These are phyloP conservation scores for Daedaleopsis sinensis DNA, from an alignment of 768 basidiomycete species.

Conservation along the genomic window DNA sequence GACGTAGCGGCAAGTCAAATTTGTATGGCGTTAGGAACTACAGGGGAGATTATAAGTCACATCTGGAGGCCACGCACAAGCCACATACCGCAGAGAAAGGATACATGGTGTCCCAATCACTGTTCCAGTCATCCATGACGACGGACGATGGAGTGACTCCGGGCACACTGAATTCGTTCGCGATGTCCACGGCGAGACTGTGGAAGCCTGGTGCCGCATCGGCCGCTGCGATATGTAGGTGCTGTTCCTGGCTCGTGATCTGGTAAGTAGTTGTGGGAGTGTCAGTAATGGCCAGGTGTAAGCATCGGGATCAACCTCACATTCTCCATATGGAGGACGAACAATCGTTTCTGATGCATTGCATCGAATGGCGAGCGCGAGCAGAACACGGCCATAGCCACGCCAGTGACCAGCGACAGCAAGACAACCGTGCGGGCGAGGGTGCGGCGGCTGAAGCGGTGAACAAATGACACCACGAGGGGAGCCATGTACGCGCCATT, in stretches of 20 bases:
- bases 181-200: conserved; percentile 61
- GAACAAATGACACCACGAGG: conserved; percentile 68
- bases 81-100: conserved; percentile 71
- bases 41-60: conserved; percentile 10
- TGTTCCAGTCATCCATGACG: conserved; percentile 73
- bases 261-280: conserved; percentile 31
- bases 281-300: conserved; percentile 1
- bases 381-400: conserved; percentile 64
- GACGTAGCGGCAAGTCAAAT: conserved; percentile 59
- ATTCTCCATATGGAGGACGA: conserved; percentile 84
- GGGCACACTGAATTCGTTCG: conserved; percentile 55
- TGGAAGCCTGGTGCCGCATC: conserved; percentile 82
- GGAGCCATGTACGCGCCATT: conserved; percentile 62
- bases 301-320: conserved; percentile 45
- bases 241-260: conserved; percentile 72
- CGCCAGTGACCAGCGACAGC: conserved; percentile 47
- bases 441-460: conserved; percentile 58
- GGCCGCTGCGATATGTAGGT: conserved; percentile 79
- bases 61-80: neutral
- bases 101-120: conserved; percentile 88
- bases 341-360: conserved; percentile 87
- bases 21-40: conserved; percentile 88
- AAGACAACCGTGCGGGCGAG: conserved; percentile 46
- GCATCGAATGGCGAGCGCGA: conserved; percentile 69
- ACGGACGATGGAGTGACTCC: conserved; percentile 46